Evolutionary conservation across 2,329 filamentous ascomycete species (phyloP).

Genomic region (Magnaporthiopsis poae): DNA sequence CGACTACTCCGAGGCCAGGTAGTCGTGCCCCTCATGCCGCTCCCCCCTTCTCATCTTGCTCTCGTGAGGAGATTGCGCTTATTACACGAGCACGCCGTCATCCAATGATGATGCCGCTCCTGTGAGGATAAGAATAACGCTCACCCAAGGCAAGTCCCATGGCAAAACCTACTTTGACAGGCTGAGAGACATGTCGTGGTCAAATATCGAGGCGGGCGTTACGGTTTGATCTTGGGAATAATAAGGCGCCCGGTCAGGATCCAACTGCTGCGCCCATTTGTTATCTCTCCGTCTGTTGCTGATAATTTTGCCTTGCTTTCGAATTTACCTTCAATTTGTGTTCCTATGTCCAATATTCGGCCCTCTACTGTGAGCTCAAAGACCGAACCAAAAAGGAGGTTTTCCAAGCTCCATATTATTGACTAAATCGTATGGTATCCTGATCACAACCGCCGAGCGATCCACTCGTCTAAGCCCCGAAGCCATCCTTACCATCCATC

Average conservation of each 20-base stretch:
- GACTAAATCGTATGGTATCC: constrained; percentile 2
- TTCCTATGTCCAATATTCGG: neutral
- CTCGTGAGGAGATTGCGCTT: too few species aligned
- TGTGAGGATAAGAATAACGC: neutral
- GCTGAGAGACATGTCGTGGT: neutral
- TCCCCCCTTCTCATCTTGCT: too few species aligned
- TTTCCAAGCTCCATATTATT: neutral
- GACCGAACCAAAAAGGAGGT: constrained; percentile 2
- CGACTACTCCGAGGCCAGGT: constrained; percentile 59
- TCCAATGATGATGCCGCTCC: neutral
- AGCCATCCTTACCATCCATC: constrained; percentile 45
- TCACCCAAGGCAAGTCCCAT: neutral
- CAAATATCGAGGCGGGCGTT: neutral
- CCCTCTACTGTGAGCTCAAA: neutral
- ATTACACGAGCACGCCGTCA: too few species aligned
- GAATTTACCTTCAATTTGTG: neutral
- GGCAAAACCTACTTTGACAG: too few species aligned
- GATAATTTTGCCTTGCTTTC: neutral
- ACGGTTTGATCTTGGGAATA: neutral
- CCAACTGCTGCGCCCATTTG: neutral
- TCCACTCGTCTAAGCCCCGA: neutral
- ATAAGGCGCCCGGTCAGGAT: neutral
- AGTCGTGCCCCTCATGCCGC: constrained; percentile 5
- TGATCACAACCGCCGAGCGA: neutral
- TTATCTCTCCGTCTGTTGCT: neutral